Evolutionary conservation across 2,329 filamentous ascomycete species (phyloP).

Genomic region (Ophiostoma novo-ulmi): DNA sequence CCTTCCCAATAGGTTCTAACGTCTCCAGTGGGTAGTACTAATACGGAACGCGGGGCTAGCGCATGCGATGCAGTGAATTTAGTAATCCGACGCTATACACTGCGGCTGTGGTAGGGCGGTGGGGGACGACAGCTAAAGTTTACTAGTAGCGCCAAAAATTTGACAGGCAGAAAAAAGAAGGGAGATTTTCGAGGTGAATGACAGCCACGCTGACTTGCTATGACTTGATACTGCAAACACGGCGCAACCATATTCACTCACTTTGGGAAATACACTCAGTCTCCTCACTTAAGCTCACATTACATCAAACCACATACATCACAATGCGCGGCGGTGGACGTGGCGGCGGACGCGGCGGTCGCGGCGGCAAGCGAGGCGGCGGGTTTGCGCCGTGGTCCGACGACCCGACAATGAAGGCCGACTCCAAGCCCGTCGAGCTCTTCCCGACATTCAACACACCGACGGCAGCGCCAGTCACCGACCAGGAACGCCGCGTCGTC

Average conservation of each 20-base stretch:
- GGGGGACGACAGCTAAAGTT: slow-evolving; percentile 16
- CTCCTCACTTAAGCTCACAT: not conserved
- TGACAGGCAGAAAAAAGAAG: slow-evolving; percentile 22
- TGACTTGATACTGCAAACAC: not conserved
- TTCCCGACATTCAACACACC: slow-evolving; percentile 48
- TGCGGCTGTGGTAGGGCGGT: slow-evolving; percentile 16
- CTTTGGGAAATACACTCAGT: not conserved
- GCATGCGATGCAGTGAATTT: not conserved
- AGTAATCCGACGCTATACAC: not conserved
- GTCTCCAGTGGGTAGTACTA: not conserved
- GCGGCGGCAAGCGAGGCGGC: slow-evolving; percentile 42
- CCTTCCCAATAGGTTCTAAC: not conserved
- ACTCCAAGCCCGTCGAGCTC: slow-evolving; percentile 55
- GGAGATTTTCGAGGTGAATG: not conserved
- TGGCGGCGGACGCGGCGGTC: slow-evolving; percentile 44
- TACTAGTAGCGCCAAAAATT: slow-evolving; percentile 11
- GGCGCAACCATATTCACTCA: not conserved
- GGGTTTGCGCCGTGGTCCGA: slow-evolving; percentile 48
- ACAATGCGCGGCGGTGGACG: slow-evolving; percentile 30
- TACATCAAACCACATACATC: not conserved
- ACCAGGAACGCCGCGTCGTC: slow-evolving; percentile 44
- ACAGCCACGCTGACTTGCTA: not conserved
- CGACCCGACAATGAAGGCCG: slow-evolving; percentile 45
- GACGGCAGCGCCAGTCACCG: slow-evolving; percentile 40
- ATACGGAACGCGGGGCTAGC: slow-evolving; percentile 22